Base-by-base conservation (phyloP, 2,329 filamentous ascomycete species). In the Sporothrix brunneoviolacea region DNA sequence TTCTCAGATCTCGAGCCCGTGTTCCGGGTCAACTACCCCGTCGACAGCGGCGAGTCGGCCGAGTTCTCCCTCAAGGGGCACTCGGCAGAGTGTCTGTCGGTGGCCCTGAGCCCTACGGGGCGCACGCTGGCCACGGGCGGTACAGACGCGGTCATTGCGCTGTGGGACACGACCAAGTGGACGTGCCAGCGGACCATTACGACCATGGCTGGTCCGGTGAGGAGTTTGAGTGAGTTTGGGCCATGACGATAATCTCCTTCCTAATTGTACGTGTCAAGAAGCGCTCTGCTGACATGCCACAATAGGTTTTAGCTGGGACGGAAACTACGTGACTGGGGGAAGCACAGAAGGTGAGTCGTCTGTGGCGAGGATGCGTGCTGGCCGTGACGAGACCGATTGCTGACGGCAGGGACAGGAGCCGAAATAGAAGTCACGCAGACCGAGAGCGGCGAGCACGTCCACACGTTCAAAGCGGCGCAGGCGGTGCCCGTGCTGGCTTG, bases 141-240 rank as follows among this genome's bases (percentile, higher is more conserved):
- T 9, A 81, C 82, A 9, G 87, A 91, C 61, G 85, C 84, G 1
- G 77, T 88, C 45, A 84, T 91, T 57, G 76, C 83, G 5, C 70
- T 91, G 3, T 91, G 86, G 83, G 86, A 91, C 60, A 90, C 86
- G 4, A 75, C 76, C 36, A 82, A 87, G 57, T 90, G 86, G 84
- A 80, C 87, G 50, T 90, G 86, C 61, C 77, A 83, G 60, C 77
- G 83, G 54, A 88, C 85, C 1, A 72, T 90, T 37, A 81, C 81
- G 32, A 75, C 79, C 58, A 84, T 88, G 70, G 74, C 77, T 9
- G 84, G 84, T 2, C 80, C 85, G 3, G 82, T 91, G 24, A 77
- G 80, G 60, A 86, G 79, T 62, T 73, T 91, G 51, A 81, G 78
- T 81, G 65, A 54, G 76, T 69, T 33, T 21, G n/a, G n/a, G n/a